Evolutionary conservation across 768 basidiomycete genomes (phyloP), one percentile per base, ranked within the genome.

Genomic region (Macrocybe gigantea): DNA sequence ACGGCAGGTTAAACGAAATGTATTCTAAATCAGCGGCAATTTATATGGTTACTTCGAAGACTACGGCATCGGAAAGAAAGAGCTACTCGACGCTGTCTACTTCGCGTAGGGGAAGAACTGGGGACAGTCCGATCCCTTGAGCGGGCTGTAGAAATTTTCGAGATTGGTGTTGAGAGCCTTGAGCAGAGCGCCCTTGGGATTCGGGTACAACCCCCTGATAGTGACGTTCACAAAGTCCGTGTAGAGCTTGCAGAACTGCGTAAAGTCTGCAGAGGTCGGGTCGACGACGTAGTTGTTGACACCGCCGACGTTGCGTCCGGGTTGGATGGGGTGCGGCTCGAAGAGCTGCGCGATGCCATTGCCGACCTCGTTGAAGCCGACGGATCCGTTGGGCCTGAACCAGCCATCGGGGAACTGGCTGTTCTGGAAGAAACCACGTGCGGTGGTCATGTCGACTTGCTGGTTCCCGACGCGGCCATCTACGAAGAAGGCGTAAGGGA

Each of bases 361-460:
- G 22, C 22, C 22, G 22, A 22, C 4, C 4, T 22, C 5, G 38
- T 31, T 35, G 10, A 47, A 37, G 10, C 56, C 53, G 29, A 48
- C 33, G 5, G 56, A 40, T 11, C 47, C 45, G 32, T 56, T 57
- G 5, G 54, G 32, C 29, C 60, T 49, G 54, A 53, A 59, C 37
- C 57, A 61, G 1, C 53, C 56, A 8, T 45, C 42, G 1, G 60
- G 60, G 51, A 61, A 53, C 10, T 48, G 53, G 36, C 49, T 57
- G 38, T 56, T 49, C 33, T 59, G 59, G 53, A 59, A 59, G 49
- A 61, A 59, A 12, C 58, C 53, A 41, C 60, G 58, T 9, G 60
- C 60, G 15, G 40, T 52, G n/a, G 38, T 41, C 52, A 60, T 41
- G 38, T 57, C 52, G 35, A 62, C 47, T 22, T 58, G 57, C 8